Evolutionary conservation across 2,329 filamentous ascomycete genomes (phyloP).

Genomic region (Ascochyta rabiei): DNA sequence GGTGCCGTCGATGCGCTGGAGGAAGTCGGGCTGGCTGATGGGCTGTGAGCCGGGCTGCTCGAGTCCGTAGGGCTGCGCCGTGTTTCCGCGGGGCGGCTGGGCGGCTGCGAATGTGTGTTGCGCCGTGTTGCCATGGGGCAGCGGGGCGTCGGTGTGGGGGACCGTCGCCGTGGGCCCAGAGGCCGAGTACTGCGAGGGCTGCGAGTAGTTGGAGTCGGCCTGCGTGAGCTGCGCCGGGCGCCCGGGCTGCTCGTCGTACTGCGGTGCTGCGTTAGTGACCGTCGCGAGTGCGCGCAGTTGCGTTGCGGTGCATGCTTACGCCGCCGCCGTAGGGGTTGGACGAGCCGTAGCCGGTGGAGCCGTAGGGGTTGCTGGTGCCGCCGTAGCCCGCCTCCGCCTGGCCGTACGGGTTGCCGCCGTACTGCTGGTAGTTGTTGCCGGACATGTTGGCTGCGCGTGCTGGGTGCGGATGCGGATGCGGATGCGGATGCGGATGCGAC

Average conservation of each 20-base stretch:
- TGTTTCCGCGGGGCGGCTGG: constrained; percentile 37
- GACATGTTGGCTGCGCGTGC: constrained; percentile 32
- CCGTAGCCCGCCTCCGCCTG: constrained; percentile 46
- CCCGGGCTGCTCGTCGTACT: constrained; percentile 33
- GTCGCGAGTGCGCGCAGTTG: constrained; percentile 14
- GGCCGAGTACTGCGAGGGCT: constrained; percentile 46
- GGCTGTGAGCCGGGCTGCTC: constrained; percentile 59
- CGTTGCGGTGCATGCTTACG: constrained; percentile 22
- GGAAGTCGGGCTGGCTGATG: constrained; percentile 70
- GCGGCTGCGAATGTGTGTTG: no score
- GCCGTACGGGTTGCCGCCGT: constrained; percentile 67
- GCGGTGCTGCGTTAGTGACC: constrained; percentile 13
- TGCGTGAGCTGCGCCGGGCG: constrained; percentile 40
- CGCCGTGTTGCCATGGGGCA: constrained; percentile 15
- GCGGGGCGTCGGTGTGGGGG: constrained; percentile 24
- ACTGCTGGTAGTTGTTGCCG: constrained; percentile 59
- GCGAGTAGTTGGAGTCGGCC: constrained; percentile 47
- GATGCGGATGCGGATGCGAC: constrained; percentile 35
- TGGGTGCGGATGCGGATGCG: constrained; percentile 24
- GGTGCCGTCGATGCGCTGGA: constrained; percentile 68
- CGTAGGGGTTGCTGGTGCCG: constrained; percentile 47
- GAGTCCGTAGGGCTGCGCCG: constrained; percentile 39
- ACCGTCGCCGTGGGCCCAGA: constrained; percentile 34
- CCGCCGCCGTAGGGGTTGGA: constrained; percentile 39
- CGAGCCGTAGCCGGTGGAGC: constrained; percentile 39